Evolutionary conservation across 768 basidiomycete species (phyloP), one percentile per base, ranked within the genome.

Genomic region (Vararia minispora): DNA sequence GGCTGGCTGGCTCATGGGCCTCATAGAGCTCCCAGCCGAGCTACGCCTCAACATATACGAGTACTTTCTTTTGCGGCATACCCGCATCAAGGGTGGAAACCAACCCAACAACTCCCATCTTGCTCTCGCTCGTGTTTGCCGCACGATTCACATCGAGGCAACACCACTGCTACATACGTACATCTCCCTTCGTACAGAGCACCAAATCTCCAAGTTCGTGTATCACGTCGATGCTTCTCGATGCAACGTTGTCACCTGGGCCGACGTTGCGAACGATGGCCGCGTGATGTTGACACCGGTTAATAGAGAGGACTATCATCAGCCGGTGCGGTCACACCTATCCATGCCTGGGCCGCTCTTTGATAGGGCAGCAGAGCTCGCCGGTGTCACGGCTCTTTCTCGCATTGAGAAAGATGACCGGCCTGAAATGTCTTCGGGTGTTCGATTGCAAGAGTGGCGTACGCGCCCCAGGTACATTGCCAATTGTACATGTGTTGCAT

Each of bases 191-290:
- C 39, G 52, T 38, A 52, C 62, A 48, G 65, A 64, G 51, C 47
- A 42, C 27, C 60, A 68, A 43, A 60, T 64, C 27, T 37, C 47
- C 28, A 41, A 33, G 28, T 58, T 59, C 44, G 47, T 57, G 9
- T 17, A 36, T 18, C 41, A 40, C 29, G 48, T 54, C 22, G 43
- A 36, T 18, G 49, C 47, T 5, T 41, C 46, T 36, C 26, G 45
- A 18, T 50, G 50, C 25, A 35, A 48, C n/a, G 52, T 35, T 12
- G 48, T 66, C 14, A 39, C 46, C 9, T 60, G 52, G 45, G 57
- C 54, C 13, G 64, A 66, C 43, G 60, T 63, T 34, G 63, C 58
- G 30, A 66, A 61, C 45, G 66, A 67, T 45, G 57, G 57, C 26
- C 58, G 61, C 37, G 44, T 59, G 35, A 43, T 58, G n/a, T n/a